Conservation (phyloP, 352 stramenopile species). For the Globisporangium uncinulatum region DNA sequence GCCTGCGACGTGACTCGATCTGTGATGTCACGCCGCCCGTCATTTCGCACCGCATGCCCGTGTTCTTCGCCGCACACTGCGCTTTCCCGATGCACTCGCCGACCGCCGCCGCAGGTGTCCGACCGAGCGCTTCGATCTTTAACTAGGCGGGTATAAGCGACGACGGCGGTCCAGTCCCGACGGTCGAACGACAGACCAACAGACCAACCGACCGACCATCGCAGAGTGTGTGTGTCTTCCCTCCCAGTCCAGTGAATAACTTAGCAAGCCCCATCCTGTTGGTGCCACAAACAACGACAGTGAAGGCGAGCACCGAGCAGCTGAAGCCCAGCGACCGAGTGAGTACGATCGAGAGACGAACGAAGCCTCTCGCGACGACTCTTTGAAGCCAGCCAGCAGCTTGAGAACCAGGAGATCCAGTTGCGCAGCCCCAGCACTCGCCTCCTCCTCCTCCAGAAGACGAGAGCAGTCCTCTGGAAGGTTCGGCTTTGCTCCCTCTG, state of each 20-base stretch:
- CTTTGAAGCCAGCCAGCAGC: not conserved
- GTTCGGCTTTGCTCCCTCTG: no score
- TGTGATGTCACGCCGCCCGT: constrained; percentile 15
- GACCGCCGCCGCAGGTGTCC: constrained; percentile 15
- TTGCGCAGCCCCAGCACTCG: not conserved
- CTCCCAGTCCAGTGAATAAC: constrained; percentile 1
- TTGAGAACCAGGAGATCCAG: not conserved
- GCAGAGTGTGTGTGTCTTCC: not conserved
- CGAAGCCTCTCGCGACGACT: not conserved
- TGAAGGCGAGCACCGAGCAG: not conserved
- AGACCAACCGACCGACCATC: not conserved
- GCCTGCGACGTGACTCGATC: constrained; percentile 5
- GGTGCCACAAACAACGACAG: not conserved
- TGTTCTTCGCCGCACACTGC: constrained; percentile 44
- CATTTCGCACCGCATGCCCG: constrained; percentile 65
- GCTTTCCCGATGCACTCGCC: constrained; percentile 17
- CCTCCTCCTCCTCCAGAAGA: no score
- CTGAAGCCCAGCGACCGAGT: not conserved
- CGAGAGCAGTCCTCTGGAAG: no score
- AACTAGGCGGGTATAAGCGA: constrained; percentile 5
- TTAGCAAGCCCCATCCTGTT: not conserved
- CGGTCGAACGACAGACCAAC: not conserved
- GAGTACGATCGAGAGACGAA: not conserved
- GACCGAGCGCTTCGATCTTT: constrained; percentile 18
- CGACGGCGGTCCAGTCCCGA: not conserved